These are phyloP conservation scores for Asterionellopsis glacialis DNA, from an alignment of 108 stramenopile species.

Conservation along the genomic window DNA sequence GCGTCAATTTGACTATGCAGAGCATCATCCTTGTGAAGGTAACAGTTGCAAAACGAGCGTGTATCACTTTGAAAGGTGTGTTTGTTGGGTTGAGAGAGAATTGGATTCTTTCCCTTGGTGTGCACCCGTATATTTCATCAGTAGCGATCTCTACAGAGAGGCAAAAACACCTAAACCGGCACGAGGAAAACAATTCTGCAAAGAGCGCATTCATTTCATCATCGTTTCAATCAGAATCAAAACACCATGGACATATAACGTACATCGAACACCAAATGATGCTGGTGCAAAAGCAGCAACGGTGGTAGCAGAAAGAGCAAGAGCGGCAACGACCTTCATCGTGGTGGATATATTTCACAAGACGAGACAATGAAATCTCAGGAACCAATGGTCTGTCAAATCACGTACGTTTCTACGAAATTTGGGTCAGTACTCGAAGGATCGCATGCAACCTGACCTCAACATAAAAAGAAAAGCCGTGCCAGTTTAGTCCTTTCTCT, in stretches of 20 bases:
- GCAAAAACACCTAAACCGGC: background rate
- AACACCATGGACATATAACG: slow-evolving; percentile 27
- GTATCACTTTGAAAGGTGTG: no score
- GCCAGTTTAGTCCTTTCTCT: no score
- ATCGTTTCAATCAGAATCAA: background rate
- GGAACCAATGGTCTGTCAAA: no score
- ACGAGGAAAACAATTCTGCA: background rate
- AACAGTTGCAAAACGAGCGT: no score
- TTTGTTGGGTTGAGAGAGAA: background rate
- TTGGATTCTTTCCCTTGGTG: background rate
- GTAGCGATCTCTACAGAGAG: no score
- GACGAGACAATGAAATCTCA: no score
- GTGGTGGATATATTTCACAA: slow-evolving; percentile 3
- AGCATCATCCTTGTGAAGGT: no score
- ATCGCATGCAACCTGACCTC: no score
- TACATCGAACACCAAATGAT: slow-evolving; percentile 67
- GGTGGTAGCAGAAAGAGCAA: slow-evolving; percentile 58
- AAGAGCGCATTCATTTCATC: background rate
- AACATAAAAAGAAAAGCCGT: no score
- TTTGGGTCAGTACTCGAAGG: no score
- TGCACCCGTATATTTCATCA: background rate
- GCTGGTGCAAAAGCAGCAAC: slow-evolving; percentile 79
- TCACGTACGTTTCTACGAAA: no score
- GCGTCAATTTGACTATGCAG: no score
- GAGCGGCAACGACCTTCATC: slow-evolving; percentile 69